Evolutionary conservation across 2,329 filamentous ascomycete genomes (phyloP).

Genomic region (Neofusicoccum cordaticola): DNA sequence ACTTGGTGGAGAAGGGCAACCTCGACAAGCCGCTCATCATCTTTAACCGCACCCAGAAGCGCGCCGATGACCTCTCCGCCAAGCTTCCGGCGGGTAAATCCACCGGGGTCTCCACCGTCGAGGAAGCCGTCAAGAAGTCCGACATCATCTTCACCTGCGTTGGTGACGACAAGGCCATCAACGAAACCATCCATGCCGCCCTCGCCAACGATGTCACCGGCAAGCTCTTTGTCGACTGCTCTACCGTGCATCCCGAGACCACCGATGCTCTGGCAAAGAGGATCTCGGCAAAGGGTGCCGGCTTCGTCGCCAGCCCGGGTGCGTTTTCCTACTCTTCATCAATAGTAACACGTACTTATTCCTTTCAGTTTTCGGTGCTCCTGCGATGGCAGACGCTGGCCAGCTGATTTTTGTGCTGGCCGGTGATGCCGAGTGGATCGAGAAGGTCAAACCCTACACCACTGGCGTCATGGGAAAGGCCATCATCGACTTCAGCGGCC

Average conservation of each 20-base stretch:
- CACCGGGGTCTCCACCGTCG: slow-evolving; percentile 61
- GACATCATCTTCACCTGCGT: slow-evolving; percentile 83
- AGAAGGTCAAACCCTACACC: slow-evolving; percentile 66
- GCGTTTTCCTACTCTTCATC: slow-evolving; percentile 20
- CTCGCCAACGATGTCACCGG: slow-evolving; percentile 57
- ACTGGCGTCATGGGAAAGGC: slow-evolving; percentile 68
- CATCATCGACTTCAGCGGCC: slow-evolving; percentile 67
- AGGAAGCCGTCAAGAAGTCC: slow-evolving; percentile 63
- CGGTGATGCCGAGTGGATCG: slow-evolving; percentile 59
- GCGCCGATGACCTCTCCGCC: slow-evolving; percentile 62
- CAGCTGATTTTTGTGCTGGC: slow-evolving; percentile 72
- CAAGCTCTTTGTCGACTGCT: slow-evolving; percentile 84
- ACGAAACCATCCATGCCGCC: slow-evolving; percentile 58
- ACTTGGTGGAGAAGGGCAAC: slow-evolving; percentile 73
- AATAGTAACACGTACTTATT: slow-evolving; percentile 26
- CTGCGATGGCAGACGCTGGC: slow-evolving; percentile 67
- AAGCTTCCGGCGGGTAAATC: slow-evolving; percentile 61
- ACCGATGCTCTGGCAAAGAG: slow-evolving; percentile 63
- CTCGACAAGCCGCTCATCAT: slow-evolving; percentile 70
- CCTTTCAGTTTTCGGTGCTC: slow-evolving; percentile 63
- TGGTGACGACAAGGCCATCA: slow-evolving; percentile 72
- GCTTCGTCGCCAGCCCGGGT: slow-evolving; percentile 70
- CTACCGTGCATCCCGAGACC: slow-evolving; percentile 81
- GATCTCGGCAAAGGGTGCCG: slow-evolving; percentile 59
- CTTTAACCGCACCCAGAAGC: slow-evolving; percentile 73